Evolutionary conservation across 305 asterid genomes (phyloP), one percentile per base, ranked within the genome.

Genomic region (Fraxinus nigra): DNA sequence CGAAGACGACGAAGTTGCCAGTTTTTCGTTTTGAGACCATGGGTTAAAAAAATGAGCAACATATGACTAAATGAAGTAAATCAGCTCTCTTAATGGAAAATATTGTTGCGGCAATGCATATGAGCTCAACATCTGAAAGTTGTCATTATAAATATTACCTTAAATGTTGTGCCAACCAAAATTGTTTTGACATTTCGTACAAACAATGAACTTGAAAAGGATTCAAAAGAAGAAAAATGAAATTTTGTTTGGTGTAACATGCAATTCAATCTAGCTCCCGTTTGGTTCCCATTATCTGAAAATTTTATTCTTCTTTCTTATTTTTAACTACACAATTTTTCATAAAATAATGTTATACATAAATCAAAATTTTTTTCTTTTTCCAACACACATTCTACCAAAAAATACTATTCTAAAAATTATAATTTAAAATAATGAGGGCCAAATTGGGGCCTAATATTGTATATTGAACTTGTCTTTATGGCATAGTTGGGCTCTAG

Each of bases 1-100:
- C 14, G 85, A 81, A 2, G 91, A 86, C 20, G 97, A 89, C 78
- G 92, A 92, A 86, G 81, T 87, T 18, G 82, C 82, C 38, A 81
- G 85, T 76, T 92, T 92, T 91, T 24, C 82, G 73, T 90, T 86
- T 82, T 87, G 87, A 90, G 84, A 35, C 10, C 32, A 3, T 28
- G 6, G 11, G 24, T 30, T 70, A 6, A 4, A 67, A 65, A 67
- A 67, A 28, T 32, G 10, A 33, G 76, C 20, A 5, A 33, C 76
- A 14, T 69, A 70, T 33, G 43, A 32, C 46, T 6, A 30, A 70
- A 70, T 33, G 43, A 32, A 70, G 76, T 16, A 70, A 22, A 70
- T 70, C 26, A 70, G 14, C 56, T 46, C 37, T 28, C 38, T 69
- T 11, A 67, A 70, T 32, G 75, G 75, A 32, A 30, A 35, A 70